These are phyloP conservation scores for Solanum bulbocastanum DNA, from an alignment of 257 asterid species.

Conservation along the genomic window DNA sequence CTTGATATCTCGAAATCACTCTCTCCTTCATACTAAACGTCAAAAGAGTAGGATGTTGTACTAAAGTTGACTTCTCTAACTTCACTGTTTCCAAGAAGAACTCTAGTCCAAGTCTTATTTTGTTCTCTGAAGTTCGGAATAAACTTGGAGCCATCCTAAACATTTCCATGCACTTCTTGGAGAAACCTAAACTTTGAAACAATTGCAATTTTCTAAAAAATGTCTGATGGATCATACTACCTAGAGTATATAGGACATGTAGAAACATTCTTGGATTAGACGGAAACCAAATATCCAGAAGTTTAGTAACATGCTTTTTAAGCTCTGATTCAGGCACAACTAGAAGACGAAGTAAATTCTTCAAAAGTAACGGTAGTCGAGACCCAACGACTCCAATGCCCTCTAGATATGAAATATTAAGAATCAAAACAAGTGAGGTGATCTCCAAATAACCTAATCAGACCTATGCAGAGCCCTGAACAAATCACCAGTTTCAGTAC, in stretches of 20 bases:
- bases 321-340: too few species aligned
- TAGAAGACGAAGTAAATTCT: too few species aligned
- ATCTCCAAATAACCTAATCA: background rate
- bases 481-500: background rate
- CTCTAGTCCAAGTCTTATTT: slow-evolving; percentile 6
- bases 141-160: slow-evolving; percentile 1
- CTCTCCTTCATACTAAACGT: background rate
- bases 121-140: slow-evolving; percentile 6
- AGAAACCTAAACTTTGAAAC: slow-evolving; percentile 11
- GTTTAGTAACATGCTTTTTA: too few species aligned
- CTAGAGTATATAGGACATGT: slow-evolving; percentile 2
- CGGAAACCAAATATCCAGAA: too few species aligned
- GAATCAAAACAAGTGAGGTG: background rate
- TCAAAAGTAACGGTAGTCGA: too few species aligned
- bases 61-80: background rate
- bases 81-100: slow-evolving; percentile 11
- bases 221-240: slow-evolving; percentile 1
- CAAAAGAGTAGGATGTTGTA: background rate
- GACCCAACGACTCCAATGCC: too few species aligned
- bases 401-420: slow-evolving; percentile 9
- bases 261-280: slow-evolving; percentile 1
- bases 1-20: slow-evolving; percentile 1
- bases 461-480: slow-evolving; percentile 2
- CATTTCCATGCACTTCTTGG: slow-evolving; percentile 7
- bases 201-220: slow-evolving; percentile 1